Conservation (phyloP, 805 yeast species). For the Priceomyces carsonii region DNA sequence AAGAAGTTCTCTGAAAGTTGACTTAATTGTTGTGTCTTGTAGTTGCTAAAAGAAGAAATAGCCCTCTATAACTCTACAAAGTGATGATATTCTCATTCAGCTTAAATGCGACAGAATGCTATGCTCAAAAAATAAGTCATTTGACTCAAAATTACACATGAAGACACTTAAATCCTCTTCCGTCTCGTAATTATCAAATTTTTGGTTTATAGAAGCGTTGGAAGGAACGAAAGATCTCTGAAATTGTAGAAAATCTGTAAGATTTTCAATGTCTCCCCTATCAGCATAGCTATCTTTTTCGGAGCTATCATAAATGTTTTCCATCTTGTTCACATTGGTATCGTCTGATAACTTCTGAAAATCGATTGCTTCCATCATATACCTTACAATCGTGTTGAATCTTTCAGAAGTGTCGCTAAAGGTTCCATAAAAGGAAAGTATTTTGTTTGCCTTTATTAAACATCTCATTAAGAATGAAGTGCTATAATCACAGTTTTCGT, state of each 20-base stretch:
- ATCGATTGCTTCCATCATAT: constrained; percentile 4
- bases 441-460: constrained; percentile 1
- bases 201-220: neutral
- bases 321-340: too few species aligned
- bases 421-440: constrained; percentile 2
- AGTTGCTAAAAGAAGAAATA: too few species aligned
- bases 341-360: too few species aligned
- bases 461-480: constrained; percentile 1
- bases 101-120: too few species aligned
- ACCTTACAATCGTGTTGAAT: constrained; percentile 1
- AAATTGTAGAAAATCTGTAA: constrained; percentile 2
- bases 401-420: constrained; percentile 2
- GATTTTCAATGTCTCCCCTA: neutral
- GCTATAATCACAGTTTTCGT: too few species aligned
- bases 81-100: too few species aligned
- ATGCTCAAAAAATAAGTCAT: too few species aligned
- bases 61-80: too few species aligned
- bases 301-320: too few species aligned
- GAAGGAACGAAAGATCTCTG: constrained; percentile 3
- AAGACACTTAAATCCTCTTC: constrained; percentile 5
- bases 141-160: constrained; percentile 18
- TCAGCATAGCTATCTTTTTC: neutral
- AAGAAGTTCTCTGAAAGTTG: too few species aligned
- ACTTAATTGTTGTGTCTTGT: too few species aligned
- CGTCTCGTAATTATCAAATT: too few species aligned